Conservation (phyloP, 495 filamentous ascomycete genomes). For the Podospora pseudoanserina region DNA sequence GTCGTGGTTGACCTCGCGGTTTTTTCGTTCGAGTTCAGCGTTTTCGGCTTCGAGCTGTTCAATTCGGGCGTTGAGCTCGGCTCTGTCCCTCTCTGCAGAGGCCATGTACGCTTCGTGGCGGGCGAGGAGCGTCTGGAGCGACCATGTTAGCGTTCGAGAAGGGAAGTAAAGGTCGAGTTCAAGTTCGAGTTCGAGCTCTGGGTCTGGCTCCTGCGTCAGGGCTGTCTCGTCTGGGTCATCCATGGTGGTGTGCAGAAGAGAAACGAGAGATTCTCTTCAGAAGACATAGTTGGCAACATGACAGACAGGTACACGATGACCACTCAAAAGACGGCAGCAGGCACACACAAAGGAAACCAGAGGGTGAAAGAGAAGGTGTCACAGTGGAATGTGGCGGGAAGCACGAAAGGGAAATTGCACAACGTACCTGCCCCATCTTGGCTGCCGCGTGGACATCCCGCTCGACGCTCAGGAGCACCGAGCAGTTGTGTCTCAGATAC, state of each 20-base stretch:
- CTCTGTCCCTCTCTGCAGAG: constrained; percentile 79
- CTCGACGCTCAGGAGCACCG: constrained; percentile 76
- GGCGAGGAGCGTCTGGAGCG: constrained; percentile 79
- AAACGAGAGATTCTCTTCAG: background rate
- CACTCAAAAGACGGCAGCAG: background rate
- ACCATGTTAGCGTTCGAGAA: constrained; percentile 37
- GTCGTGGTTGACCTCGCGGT: constrained; percentile 71
- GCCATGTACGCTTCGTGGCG: constrained; percentile 92
- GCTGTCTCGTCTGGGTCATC: background rate
- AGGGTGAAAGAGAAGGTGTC: constrained; percentile 12
- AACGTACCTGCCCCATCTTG: constrained; percentile 76
- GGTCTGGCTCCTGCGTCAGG: background rate
- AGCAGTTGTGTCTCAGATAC: constrained; percentile 72
- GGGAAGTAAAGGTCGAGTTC: constrained; percentile 19
- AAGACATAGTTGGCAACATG: background rate
- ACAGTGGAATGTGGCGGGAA: constrained; percentile 18
- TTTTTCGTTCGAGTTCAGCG: constrained; percentile 64
- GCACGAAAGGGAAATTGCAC: constrained; percentile 14
- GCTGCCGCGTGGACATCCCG: constrained; percentile 82
- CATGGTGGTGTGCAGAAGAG: constrained; percentile 15
- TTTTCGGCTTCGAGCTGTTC: constrained; percentile 76
- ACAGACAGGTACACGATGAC: background rate
- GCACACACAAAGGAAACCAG: background rate
- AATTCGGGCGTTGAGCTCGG: constrained; percentile 63
- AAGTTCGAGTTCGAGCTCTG: constrained; percentile 1